Conservation (phyloP, 2,329 filamentous ascomycete species). For the Trichoderma aggressivum region DNA sequence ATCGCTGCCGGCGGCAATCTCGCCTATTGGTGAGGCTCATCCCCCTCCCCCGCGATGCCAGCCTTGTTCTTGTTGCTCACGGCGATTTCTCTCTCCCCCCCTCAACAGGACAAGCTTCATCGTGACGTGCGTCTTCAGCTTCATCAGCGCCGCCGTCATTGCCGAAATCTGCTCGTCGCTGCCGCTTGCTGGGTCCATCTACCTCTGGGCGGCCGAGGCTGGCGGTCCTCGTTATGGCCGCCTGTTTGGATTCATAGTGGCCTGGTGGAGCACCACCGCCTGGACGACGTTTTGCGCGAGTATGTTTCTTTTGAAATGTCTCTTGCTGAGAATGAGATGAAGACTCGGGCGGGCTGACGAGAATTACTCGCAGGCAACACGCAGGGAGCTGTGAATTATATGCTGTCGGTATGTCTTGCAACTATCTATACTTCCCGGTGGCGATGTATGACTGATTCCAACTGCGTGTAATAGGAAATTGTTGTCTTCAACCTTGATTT, state of each 20-base stretch:
- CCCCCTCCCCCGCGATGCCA: neutral
- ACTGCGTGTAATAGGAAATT: constrained; percentile 43
- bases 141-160: constrained; percentile 58
- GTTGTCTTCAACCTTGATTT: constrained; percentile 55
- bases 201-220: constrained; percentile 59
- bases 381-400: constrained; percentile 49
- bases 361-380: constrained; percentile 40
- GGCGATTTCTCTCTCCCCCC: constrained; percentile 1
- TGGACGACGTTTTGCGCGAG: constrained; percentile 59
- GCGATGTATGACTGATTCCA: neutral
- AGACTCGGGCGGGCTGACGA: neutral
- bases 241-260: constrained; percentile 58
- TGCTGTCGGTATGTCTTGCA: constrained; percentile 43
- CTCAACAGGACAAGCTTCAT: constrained; percentile 55
- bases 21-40: constrained; percentile 51
- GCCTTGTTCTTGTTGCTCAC: neutral
- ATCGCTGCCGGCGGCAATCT: constrained; percentile 59
- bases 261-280: constrained; percentile 61
- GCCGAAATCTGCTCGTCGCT: constrained; percentile 59
- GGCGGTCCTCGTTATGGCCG: constrained; percentile 54
- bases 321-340: constrained; percentile 18
- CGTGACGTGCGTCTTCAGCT: constrained; percentile 57
- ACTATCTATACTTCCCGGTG: neutral
- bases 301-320: constrained; percentile 18
- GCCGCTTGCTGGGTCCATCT: constrained; percentile 57